These are phyloP conservation scores for Deuterostichococcus epilithicus DNA, from an alignment of 139 green algal species.

Conservation along the genomic window DNA sequence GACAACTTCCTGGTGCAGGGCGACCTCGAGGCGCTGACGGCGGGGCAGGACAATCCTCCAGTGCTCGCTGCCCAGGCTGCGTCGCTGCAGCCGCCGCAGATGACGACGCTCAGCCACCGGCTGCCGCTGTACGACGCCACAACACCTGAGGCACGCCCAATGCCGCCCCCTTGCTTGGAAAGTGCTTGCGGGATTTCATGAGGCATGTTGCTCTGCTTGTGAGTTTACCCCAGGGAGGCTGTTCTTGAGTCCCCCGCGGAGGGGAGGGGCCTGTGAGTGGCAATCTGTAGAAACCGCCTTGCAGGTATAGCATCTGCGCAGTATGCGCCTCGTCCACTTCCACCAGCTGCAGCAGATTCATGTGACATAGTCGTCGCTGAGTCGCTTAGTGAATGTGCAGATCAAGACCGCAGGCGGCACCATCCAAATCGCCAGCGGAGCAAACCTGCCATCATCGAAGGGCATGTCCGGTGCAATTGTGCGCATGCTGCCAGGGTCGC, in stretches of 20 bases:
- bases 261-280: background rate
- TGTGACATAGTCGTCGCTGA: too few relatives aligned
- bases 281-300: too few relatives aligned
- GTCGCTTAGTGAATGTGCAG: background rate
- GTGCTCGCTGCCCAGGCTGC: slow-evolving; percentile 8
- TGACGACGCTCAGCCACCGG: background rate
- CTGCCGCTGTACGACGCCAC: background rate
- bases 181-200: too few relatives aligned
- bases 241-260: too few relatives aligned
- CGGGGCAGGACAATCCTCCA: background rate
- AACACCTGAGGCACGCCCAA: slow-evolving; percentile 4
- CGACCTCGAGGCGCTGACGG: background rate
- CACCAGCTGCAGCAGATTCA: too few relatives aligned
- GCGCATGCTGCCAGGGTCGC: slow-evolving; percentile 2
- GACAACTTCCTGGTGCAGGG: slow-evolving; percentile 21
- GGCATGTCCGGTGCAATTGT: slow-evolving; percentile 14
- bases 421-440: background rate
- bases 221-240: too few relatives aligned
- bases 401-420: slow-evolving; percentile 9
- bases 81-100: background rate
- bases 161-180: too few relatives aligned
- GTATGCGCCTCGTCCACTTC: too few relatives aligned
- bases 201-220: too few relatives aligned
- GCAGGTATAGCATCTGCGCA: too few relatives aligned
- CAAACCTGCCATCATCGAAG: slow-evolving; percentile 1